Evolutionary conservation across 495 filamentous ascomycete genomes (phyloP).

Genomic region (Xylaria sp.): DNA sequence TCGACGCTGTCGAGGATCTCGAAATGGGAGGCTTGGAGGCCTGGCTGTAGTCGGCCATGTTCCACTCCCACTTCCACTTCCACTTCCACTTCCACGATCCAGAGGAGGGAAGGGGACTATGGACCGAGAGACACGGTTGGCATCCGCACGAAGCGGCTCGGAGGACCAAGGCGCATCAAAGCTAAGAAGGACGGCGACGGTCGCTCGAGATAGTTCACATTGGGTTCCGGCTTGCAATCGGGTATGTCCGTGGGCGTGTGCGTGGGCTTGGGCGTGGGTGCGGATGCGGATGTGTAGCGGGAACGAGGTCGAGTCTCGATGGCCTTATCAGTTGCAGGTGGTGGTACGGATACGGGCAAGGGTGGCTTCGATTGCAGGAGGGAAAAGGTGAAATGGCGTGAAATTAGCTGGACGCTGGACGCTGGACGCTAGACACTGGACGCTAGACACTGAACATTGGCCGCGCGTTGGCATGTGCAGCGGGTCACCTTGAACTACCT

Average conservation of each 20-base stretch:
- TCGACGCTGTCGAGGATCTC: constrained; percentile 33
- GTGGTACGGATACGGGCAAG: constrained; percentile 2
- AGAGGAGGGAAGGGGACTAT: constrained; percentile 32
- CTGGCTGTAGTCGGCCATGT: constrained; percentile 39
- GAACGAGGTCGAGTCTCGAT: constrained; percentile 10
- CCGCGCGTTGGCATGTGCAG: constrained; percentile 28
- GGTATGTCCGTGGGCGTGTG: neutral
- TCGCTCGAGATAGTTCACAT: constrained; percentile 34
- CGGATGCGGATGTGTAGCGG: neutral
- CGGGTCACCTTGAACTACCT: constrained; percentile 10
- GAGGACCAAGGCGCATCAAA: constrained; percentile 26
- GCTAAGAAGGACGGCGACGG: constrained; percentile 14
- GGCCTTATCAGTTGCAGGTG: constrained; percentile 21
- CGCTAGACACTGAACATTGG: neutral
- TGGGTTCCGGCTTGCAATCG: constrained; percentile 29
- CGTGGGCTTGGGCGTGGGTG: neutral
- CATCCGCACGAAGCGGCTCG: constrained; percentile 31
- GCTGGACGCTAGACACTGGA: too few relatives aligned
- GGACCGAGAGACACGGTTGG: constrained; percentile 35
- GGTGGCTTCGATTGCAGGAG: neutral
- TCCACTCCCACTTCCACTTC: constrained; percentile 18
- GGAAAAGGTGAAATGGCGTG: constrained; percentile 9
- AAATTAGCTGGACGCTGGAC: constrained; percentile 18
- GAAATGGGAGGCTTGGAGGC: constrained; percentile 31
- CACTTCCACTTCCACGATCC: neutral